Evolutionary conservation across 345 rosid genomes (phyloP).

Genomic region (Stellera chamaejasme): DNA sequence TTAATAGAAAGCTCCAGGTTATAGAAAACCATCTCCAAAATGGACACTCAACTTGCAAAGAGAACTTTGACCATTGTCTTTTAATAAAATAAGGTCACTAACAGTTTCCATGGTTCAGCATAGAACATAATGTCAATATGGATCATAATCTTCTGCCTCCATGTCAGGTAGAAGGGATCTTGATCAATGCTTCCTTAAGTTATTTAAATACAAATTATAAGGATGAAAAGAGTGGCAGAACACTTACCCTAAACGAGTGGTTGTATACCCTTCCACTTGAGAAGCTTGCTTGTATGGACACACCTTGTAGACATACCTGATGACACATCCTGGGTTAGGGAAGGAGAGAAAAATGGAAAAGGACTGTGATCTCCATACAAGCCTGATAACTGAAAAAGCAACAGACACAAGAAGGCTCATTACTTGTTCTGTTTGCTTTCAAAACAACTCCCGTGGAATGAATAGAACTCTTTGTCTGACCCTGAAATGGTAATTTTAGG

Average conservation of each 20-base stretch:
- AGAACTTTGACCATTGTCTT: too few species aligned
- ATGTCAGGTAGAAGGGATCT: too few species aligned
- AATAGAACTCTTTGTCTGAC: conserved; percentile 81
- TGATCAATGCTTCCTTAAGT: too few species aligned
- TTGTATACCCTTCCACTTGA: conserved; percentile 70
- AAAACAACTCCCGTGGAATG: conserved; percentile 70
- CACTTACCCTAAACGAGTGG: conserved; percentile 73
- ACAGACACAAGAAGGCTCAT: conserved; percentile 6
- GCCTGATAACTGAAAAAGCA: not conserved
- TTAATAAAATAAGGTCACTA: too few species aligned
- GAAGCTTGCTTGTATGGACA: conserved; percentile 84
- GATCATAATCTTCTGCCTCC: too few species aligned
- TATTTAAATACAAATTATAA: too few species aligned
- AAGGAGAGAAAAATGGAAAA: conserved; percentile 9
- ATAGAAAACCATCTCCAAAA: too few species aligned
- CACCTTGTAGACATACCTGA: conserved; percentile 90
- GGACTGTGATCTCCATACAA: not conserved
- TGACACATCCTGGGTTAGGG: conserved; percentile 6
- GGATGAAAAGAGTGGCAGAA: not conserved
- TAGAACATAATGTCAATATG: too few species aligned
- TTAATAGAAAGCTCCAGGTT: too few species aligned
- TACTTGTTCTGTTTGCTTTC: conserved; percentile 92
- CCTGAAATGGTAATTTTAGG: conserved; percentile 41
- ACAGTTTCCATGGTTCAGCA: too few species aligned
- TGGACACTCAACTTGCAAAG: too few species aligned